Base-by-base conservation (phyloP, 768 basidiomycete species). In the Boletus insuetus region DNA sequence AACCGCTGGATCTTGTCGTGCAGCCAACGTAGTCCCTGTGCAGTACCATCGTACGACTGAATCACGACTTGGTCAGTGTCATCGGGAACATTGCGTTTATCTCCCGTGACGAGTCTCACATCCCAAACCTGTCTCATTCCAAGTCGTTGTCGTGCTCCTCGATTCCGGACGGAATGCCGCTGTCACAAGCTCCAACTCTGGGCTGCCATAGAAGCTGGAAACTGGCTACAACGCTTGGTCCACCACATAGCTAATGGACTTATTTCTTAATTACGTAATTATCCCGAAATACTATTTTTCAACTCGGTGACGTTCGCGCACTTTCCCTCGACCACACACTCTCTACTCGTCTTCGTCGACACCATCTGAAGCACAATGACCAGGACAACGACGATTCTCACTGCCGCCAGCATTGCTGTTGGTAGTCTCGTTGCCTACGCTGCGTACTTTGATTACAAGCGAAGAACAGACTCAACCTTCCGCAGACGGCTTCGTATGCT, bases 381-480 rank as follows among this genome's bases (percentile, higher is more conserved):
- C 49, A 67, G 69, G 69, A 64, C 76, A n/a, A 64, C 75, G 58
- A 71, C 74, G 29, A 60, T 74, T 49, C 54, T 81, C 60, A 72
- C 77, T 37, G 69, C 75, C 61, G 74, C 77, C 20, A 72, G 73
- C 43, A 65, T 77, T 50, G 79, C 85, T 20, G 80, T 82, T 42
- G 79, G 85, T 44, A 68, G 74, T 45, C 63, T 86, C 38, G 72
- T 89, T 35, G 92, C 85, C 22, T 98, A 98, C 71, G 93, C 89
- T 31, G 80, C 84, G 51, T 98, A 94, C 75, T 99, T 98, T 66
- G 97, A 99, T 79, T 86, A 96, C 77, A 91, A 83, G 77, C 86
- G 97, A 49, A 83, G 95, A 66, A 91, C 89, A 69, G 93, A 97
- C 68, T 73, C 77, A 41, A 79, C 81, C 16, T 99, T 99, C 81